A percentile compares a stretch with the other conserved stretches of the same genome.
Evolutionary conservation across 1,139 yeast genomes (phyloP).

Genomic region (Kazachstania sp.): DNA sequence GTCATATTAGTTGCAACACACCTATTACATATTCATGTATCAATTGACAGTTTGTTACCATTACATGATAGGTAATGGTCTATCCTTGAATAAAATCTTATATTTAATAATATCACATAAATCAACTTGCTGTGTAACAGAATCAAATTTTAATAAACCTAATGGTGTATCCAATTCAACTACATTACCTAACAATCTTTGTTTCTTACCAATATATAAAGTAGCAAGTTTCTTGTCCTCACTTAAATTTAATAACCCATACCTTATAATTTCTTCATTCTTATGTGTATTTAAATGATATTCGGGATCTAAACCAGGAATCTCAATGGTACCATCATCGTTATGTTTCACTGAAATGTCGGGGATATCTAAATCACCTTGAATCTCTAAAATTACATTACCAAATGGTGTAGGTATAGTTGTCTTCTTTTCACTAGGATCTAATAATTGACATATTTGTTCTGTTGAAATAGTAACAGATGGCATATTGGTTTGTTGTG

Average conservation of each 20-base stretch:
- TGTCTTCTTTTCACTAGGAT: conserved; percentile 11
- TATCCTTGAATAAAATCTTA: conserved; percentile 50
- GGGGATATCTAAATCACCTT: conserved; percentile 63
- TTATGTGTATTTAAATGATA: conserved; percentile 29
- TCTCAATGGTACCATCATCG: conserved; percentile 1
- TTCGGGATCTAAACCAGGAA: conserved; percentile 29
- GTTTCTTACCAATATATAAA: conserved; percentile 56
- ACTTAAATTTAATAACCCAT: conserved; percentile 51
- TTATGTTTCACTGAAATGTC: conserved; percentile 12
- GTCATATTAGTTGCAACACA: background rate
- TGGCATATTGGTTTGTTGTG: conserved; percentile 17
- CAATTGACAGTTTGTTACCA: no score
- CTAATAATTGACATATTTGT: conserved; percentile 14
- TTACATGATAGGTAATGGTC: conserved; percentile 71
- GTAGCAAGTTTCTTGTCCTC: conserved; percentile 42
- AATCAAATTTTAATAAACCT: conserved; percentile 46
- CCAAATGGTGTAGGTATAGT: conserved; percentile 43
- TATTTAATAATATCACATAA: conserved; percentile 51
- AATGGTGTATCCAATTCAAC: conserved; percentile 52
- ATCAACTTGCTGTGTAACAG: conserved; percentile 32
- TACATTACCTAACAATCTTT: conserved; percentile 51
- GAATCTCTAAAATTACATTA: conserved; percentile 54
- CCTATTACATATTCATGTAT: background rate
- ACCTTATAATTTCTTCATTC: conserved; percentile 39
- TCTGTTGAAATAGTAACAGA: conserved; percentile 19